A percentile compares a stretch with the other conserved stretches of the same genome.
phyloP scores from a whole-genome alignment of 1,284 basidiomycete genomes.

The Lentinula novae-zelandiae region DNA sequence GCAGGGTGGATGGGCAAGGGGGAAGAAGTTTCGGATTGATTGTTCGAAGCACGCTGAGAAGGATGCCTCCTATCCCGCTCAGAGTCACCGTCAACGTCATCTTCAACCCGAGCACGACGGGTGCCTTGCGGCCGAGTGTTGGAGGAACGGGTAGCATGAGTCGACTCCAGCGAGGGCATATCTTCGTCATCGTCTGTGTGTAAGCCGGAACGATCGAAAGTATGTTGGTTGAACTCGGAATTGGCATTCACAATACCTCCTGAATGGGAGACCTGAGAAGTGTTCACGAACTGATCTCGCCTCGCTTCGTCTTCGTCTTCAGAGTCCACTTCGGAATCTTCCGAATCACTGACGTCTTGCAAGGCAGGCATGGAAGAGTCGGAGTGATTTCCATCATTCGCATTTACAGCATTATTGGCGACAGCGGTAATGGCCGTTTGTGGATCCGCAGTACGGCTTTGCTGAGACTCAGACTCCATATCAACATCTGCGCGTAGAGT shows the following conservation, averaged over 20 bases:
- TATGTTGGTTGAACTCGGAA: not conserved
- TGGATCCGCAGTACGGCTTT: not conserved
- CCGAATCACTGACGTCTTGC: slow-evolving; percentile 11
- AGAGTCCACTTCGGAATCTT: not conserved
- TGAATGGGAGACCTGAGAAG: slow-evolving; percentile 17
- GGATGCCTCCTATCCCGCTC: slow-evolving; percentile 57
- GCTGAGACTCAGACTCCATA: not conserved
- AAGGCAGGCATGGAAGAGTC: slow-evolving; percentile 18
- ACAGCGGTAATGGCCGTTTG: not conserved
- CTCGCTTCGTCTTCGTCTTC: not conserved
- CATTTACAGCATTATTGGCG: slow-evolving; percentile 9
- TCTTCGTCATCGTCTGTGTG: not conserved
- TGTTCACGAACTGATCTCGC: not conserved
- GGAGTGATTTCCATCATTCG: slow-evolving; percentile 23
- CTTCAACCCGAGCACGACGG: slow-evolving; percentile 47
- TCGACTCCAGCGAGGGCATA: slow-evolving; percentile 1
- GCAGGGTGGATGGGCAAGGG: too few relatives aligned
- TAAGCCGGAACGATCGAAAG: not conserved
- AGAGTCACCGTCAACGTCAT: slow-evolving; percentile 43
- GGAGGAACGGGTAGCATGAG: not conserved
- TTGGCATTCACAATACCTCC: not conserved
- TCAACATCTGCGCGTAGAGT: slow-evolving; percentile 1
- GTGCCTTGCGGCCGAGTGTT: slow-evolving; percentile 18
- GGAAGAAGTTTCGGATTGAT: not conserved
- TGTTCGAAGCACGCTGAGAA: slow-evolving; percentile 37